These are phyloP conservation scores for Spinacia oleracea DNA, from an alignment of 179 eudicot species.

Conservation along the genomic window DNA sequence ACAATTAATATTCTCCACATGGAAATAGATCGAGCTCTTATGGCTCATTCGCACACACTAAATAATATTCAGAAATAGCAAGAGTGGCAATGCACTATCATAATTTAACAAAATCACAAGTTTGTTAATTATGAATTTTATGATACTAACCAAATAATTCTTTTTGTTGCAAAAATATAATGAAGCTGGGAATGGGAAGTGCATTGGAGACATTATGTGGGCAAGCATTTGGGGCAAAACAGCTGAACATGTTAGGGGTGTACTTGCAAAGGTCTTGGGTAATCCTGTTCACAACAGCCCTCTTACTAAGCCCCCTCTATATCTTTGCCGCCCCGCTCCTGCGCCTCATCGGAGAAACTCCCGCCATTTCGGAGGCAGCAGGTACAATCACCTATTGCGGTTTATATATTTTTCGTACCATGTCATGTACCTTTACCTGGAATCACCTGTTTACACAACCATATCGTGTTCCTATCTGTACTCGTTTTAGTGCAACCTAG, in stretches of 20 bases:
- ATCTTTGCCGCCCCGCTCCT: conserved; percentile 50
- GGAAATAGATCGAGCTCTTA: too few relatives aligned
- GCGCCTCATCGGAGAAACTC: conserved; percentile 49
- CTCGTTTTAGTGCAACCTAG: not conserved
- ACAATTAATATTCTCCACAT: too few relatives aligned
- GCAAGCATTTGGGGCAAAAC: conserved; percentile 74
- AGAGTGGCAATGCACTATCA: too few relatives aligned
- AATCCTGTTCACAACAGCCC: conserved; percentile 46
- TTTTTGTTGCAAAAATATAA: not conserved
- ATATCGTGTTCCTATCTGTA: not conserved
- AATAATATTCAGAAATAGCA: too few relatives aligned
- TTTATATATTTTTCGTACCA: not conserved
- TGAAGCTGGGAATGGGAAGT: conserved; percentile 64
- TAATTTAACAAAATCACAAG: too few relatives aligned
- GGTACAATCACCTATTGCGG: conserved; percentile 20
- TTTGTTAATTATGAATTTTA: not conserved
- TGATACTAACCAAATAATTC: not conserved
- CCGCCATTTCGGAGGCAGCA: conserved; percentile 38
- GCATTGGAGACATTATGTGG: conserved; percentile 78
- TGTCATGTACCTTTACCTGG: not conserved
- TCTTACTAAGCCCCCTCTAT: conserved; percentile 36
- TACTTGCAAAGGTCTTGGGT: conserved; percentile 77
- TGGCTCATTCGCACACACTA: too few relatives aligned
- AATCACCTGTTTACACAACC: not conserved
- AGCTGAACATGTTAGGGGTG: conserved; percentile 55